Conservation (phyloP, 129 eudicot species). For the Artemisia annua region DNA sequence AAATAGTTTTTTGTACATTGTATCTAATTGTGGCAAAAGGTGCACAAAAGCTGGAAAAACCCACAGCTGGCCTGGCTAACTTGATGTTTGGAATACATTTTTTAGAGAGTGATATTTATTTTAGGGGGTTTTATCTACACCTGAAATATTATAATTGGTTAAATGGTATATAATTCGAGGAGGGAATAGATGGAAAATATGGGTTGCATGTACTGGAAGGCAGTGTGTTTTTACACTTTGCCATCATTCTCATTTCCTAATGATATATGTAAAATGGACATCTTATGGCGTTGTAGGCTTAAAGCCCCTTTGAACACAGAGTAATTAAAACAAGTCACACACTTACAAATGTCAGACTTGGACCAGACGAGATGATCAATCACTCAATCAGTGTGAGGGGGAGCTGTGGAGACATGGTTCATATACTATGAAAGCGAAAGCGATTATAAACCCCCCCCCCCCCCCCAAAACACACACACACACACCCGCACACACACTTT, state of each 20-base stretch:
- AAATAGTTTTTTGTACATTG: not conserved
- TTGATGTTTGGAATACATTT: not conserved
- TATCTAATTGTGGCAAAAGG: not conserved
- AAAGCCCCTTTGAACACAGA: not conserved
- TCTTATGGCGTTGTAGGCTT: not conserved
- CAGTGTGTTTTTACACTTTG: not conserved
- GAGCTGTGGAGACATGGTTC: not conserved
- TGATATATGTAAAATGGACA: not conserved
- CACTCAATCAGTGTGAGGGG: constrained; percentile 4
- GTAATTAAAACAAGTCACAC: not conserved
- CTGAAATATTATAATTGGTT: too few species aligned
- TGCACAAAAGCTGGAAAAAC: too few species aligned
- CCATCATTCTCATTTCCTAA: not conserved
- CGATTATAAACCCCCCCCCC: too few species aligned
- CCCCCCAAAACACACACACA: too few species aligned
- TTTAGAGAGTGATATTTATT: not conserved
- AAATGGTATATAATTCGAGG: too few species aligned
- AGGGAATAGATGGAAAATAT: too few species aligned
- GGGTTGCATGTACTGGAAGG: too few species aligned
- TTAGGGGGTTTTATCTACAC: too few species aligned
- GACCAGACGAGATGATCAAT: constrained; percentile 10
- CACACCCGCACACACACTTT: too few species aligned
- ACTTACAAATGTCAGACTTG: too few species aligned
- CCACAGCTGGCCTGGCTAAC: too few species aligned
- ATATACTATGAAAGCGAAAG: not conserved